Evolutionary conservation across 352 stramenopile genomes (phyloP), one percentile per base, ranked within the genome.

Genomic region (Pythium grandisporangium): DNA sequence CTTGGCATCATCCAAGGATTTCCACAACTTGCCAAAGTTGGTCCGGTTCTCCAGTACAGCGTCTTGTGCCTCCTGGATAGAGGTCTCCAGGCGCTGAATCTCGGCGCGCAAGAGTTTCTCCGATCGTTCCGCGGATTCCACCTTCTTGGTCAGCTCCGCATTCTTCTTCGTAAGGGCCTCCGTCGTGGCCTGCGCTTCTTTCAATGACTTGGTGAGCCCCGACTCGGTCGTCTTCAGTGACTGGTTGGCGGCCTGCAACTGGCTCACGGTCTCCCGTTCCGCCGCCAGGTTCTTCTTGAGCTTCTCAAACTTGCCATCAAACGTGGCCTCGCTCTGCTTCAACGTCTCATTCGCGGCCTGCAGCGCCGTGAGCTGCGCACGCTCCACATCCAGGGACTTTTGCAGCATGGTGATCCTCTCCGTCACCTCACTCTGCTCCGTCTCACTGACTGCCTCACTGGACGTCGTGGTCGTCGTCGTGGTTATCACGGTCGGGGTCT

Each of bases 1-100:
- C 39, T 58, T 37, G 19, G 48, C 44, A n/a, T 60, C 45, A 23
- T 60, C 51, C 20, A 60, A 45, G 19, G 33, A 46, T 40, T 60
- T 53, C 51, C 51, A 60, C 20, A 60, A 34, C 51, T 60, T 60
- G 14, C 27, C n/a, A 25, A 60, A 54, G 41, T 54, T 60, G n/a
- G 45, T 54, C 22, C 42, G 42, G 30, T 53, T 41, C 36, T 60
- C 51, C 25, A 54, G 29, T 7, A 54, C 45, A n/a, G 45, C 51
- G 14, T 53, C 51, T 24, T 60, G 45, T 8, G 45, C 45, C 27
- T 60, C 51, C 21, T 43, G 45, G 29, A 60, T 60, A 25, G 45
- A 54, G 17, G 45, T 60, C 41, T 54, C 45, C 3, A 60, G 30
- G 27, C 51, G 51, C 16, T 44, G 25, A 20, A 54, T 60, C 30